Evolutionary conservation across 768 basidiomycete species (phyloP), one percentile per base, ranked within the genome.

Genomic region (Pleurotus citrinopileatus): DNA sequence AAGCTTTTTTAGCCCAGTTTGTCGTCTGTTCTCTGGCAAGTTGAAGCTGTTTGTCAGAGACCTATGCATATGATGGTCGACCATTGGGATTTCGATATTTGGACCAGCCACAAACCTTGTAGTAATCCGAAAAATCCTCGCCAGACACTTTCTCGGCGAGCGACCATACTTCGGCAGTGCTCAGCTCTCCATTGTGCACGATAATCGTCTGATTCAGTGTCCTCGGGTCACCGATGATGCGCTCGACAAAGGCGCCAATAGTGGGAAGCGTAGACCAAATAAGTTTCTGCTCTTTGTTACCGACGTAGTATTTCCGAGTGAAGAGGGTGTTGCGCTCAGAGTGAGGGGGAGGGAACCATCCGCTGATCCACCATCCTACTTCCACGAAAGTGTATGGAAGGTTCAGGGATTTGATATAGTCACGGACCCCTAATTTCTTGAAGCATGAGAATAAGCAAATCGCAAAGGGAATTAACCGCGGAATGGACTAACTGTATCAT

Each of bases 391-490:
- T 47, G 22, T 47, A 13, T 23, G 26, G 26, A 13, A 47, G 45
- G 4, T 15, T 26, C 15, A 47, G 23, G 13, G 15, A 27, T 13
- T 32, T 47, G 25, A 47, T 47, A 47, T 47, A 47, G 13, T 47
- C 45, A 47, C 45, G 45, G 29, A 47, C 28, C 15, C 20, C 45
- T 10, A 47, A 26, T 47, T 47, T 47, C 45, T 47, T 22, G 6
- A 29, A 5, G 28, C 13, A 6, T 12, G 26, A 28, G 26, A 20
- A 1, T 3, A 10, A 7, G 13, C 8, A 12, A 3, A 19, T n/a
- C 19, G 17, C 38, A 15, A 28, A 25, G 45, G 15, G 27, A 27
- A 15, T 25, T 32, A 44, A 8, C 9, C 4, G 0, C 42, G 42
- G 7, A 19, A 40, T 15, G 45, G 1, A 32, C 45, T 47, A 15